phyloP scores from a whole-genome alignment of 2,329 filamentous ascomycete species.

The Colletotrichum plurivorum region DNA sequence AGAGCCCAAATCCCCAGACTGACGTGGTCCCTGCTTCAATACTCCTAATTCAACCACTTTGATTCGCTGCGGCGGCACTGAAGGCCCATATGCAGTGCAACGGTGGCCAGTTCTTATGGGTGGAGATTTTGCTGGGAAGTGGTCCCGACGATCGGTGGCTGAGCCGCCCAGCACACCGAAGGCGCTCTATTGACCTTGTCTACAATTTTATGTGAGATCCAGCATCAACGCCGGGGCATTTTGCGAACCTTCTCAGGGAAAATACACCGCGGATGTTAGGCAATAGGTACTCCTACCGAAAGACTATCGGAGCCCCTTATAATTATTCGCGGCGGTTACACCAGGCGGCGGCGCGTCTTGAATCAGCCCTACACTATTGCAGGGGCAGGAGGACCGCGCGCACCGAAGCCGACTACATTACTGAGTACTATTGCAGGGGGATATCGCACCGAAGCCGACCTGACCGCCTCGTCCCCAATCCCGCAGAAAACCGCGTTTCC shows the following conservation, averaged over 20 bases:
- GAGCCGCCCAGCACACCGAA: conserved; percentile 13
- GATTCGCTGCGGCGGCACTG: neutral
- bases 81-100: neutral
- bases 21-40: too few relatives aligned
- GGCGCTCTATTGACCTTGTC: conserved; percentile 11
- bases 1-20: too few relatives aligned
- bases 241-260: neutral
- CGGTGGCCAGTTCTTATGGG: neutral
- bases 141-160: conserved; percentile 15
- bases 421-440: too few relatives aligned
- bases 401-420: too few relatives aligned
- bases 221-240: conserved; percentile 1
- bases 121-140: conserved; percentile 6
- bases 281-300: too few relatives aligned
- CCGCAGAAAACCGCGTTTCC: neutral
- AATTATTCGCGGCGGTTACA: neutral
- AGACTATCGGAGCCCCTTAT: neutral
- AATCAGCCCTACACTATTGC: too few relatives aligned
- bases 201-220: conserved; percentile 1
- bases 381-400: too few relatives aligned
- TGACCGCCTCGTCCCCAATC: neutral
- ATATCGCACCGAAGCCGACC: too few relatives aligned
- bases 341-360: too few relatives aligned
- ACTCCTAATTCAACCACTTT: too few relatives aligned
- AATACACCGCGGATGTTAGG: neutral